Percentiles rank a stretch among this genome's conserved stretches.
Conservation (phyloP, 2,329 filamentous ascomycete genomes). For the Alternaria conjuncta region DNA sequence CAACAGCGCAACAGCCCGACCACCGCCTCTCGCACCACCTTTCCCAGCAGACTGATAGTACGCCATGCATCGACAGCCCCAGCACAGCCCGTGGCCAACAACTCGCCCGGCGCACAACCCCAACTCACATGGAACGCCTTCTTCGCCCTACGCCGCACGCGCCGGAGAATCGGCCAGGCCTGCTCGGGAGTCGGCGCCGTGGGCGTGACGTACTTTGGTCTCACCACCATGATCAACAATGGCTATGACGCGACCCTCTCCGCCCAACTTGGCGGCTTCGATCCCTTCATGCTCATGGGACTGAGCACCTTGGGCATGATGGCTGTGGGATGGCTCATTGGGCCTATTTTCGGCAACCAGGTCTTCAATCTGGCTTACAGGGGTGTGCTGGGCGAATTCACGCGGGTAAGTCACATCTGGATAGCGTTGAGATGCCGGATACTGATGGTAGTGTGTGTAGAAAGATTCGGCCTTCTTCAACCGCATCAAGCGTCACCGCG, state of each 20-base stretch:
- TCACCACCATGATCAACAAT: slow-evolving; percentile 70
- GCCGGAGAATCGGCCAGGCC: slow-evolving; percentile 80
- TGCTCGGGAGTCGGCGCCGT: slow-evolving; percentile 74
- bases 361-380: slow-evolving; percentile 80
- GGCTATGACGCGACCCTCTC: slow-evolving; percentile 71
- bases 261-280: slow-evolving; percentile 80
- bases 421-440: background rate
- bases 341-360: slow-evolving; percentile 80
- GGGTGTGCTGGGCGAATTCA: slow-evolving; percentile 74
- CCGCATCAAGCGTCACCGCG: slow-evolving; percentile 88
- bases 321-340: slow-evolving; percentile 85
- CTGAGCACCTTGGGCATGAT: slow-evolving; percentile 77
- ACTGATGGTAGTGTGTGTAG: slow-evolving; percentile 57
- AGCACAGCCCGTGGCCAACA: slow-evolving; percentile 18
- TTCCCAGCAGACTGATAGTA: slow-evolving; percentile 10
- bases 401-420: slow-evolving; percentile 59
- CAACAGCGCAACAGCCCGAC: slow-evolving; percentile 20
- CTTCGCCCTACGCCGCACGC: slow-evolving; percentile 85
- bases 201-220: slow-evolving; percentile 66
- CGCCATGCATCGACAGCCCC: slow-evolving; percentile 37
- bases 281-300: slow-evolving; percentile 85
- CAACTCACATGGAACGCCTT: slow-evolving; percentile 80
- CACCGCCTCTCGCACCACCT: slow-evolving; percentile 13
- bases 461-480: slow-evolving; percentile 96
- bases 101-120: slow-evolving; percentile 20